A percentile compares a stretch with the other conserved stretches of the same genome.
Evolutionary conservation across 768 basidiomycete species (phyloP).

Genomic region (Pholiota molesta): DNA sequence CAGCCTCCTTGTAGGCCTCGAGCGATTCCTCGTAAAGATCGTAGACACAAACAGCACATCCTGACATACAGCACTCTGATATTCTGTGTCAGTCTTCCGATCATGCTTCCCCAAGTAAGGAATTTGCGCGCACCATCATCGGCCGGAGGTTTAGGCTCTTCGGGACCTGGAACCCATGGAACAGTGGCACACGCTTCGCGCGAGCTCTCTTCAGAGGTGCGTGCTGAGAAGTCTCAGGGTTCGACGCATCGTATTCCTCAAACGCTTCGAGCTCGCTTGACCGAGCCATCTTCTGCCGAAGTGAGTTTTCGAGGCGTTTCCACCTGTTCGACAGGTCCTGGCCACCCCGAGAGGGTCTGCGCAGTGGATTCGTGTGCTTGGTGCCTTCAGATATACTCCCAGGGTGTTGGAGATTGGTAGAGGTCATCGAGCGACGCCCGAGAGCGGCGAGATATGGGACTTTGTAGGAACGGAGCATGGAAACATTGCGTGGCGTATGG

Average conservation of each 20-base stretch:
- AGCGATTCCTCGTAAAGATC: constrained; percentile 83
- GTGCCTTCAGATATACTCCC: constrained; percentile 15
- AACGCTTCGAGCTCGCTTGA: constrained; percentile 31
- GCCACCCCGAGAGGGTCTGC: constrained; percentile 42
- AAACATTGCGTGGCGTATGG: constrained; percentile 15
- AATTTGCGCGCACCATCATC: constrained; percentile 73
- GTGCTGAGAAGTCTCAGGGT: constrained; percentile 7
- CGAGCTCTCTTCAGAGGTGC: constrained; percentile 4
- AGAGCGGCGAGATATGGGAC: constrained; percentile 2
- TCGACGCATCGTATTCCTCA: constrained; percentile 1
- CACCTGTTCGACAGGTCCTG: constrained; percentile 65
- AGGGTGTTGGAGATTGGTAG: constrained; percentile 8
- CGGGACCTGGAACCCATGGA: constrained; percentile 63
- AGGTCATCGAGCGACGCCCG: constrained; percentile 19
- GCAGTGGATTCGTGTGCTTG: constrained; percentile 13
- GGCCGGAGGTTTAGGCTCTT: constrained; percentile 61
- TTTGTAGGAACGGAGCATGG: constrained; percentile 16
- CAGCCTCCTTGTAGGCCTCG: constrained; percentile 57
- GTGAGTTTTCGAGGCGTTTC: constrained; percentile 53
- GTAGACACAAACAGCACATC: constrained; percentile 91
- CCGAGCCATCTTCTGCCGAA: constrained; percentile 46
- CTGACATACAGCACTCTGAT: constrained; percentile 93
- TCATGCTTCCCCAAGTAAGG: not conserved
- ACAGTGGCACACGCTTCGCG: constrained; percentile 30
- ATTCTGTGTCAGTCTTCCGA: not conserved